Conservation (phyloP, 495 filamentous ascomycete species). For the Daldinia grandis region DNA sequence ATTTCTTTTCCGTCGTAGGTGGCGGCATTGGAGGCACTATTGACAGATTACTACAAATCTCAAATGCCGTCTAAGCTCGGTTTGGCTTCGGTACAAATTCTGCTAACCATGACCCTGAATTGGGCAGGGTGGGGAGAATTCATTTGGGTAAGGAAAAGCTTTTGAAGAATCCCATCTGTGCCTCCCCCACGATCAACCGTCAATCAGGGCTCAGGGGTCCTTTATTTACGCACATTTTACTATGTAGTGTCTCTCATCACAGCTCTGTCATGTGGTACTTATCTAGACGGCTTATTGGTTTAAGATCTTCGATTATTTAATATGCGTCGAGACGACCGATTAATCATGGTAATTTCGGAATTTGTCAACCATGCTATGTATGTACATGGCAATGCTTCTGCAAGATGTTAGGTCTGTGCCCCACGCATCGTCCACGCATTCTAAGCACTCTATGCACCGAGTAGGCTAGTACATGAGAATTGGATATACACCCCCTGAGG, state of each 20-base stretch:
- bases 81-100: background rate
- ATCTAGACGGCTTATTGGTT: slow-evolving; percentile 13
- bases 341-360: slow-evolving; percentile 40
- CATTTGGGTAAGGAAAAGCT: slow-evolving; percentile 6
- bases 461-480: too few relatives aligned
- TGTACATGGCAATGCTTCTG: too few relatives aligned
- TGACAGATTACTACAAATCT: background rate
- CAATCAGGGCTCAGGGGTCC: slow-evolving; percentile 12
- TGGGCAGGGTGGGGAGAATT: background rate
- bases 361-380: slow-evolving; percentile 25
- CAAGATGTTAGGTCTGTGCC: slow-evolving; percentile 28
- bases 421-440: background rate
- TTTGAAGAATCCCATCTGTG: slow-evolving; percentile 16
- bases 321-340: slow-evolving; percentile 31
- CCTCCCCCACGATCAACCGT: slow-evolving; percentile 36
- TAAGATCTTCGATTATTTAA: slow-evolving; percentile 21
- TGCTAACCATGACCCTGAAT: background rate
- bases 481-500: too few relatives aligned
- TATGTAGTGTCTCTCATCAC: slow-evolving; percentile 32
- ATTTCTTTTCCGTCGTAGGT: background rate
- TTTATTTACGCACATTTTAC: slow-evolving; percentile 22
- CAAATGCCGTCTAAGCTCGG: background rate
- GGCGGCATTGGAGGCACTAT: background rate
- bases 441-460: slow-evolving; percentile 15
- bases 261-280: slow-evolving; percentile 25